phyloP scores from a whole-genome alignment of 371 early-diverging fungal genomes.

The Apophysomyces elegans region DNA sequence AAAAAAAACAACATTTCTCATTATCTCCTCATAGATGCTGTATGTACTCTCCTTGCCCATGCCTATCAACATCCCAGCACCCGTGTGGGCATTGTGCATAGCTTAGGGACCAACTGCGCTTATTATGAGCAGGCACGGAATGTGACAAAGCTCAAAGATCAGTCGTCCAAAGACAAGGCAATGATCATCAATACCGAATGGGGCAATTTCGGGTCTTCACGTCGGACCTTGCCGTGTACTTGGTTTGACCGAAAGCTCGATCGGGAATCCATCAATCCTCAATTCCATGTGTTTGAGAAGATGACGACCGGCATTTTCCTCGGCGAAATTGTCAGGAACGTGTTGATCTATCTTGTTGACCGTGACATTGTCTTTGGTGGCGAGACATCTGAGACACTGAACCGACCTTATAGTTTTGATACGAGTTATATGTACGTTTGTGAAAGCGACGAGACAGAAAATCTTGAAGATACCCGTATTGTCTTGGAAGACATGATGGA shows the following conservation, averaged over 20 bases:
- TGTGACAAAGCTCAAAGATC: constrained; percentile 69
- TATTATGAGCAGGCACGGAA: constrained; percentile 76
- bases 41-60: constrained; percentile 89
- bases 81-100: constrained; percentile 88
- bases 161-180: constrained; percentile 45
- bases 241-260: constrained; percentile 86
- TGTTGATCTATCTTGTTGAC: constrained; percentile 78
- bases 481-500: constrained; percentile 53
- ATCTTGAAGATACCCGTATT: constrained; percentile 46
- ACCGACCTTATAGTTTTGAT: constrained; percentile 73
- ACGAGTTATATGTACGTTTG: constrained; percentile 69
- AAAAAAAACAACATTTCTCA: not conserved
- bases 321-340: constrained; percentile 85
- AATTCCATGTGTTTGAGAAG: constrained; percentile 89
- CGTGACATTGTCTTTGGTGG: constrained; percentile 79
- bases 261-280: constrained; percentile 75
- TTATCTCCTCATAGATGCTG: constrained; percentile 69
- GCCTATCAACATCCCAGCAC: constrained; percentile 89
- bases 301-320: constrained; percentile 96
- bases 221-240: constrained; percentile 77
- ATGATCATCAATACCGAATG: constrained; percentile 94
- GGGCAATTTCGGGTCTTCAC: constrained; percentile 82
- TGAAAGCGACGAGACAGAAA: constrained; percentile 1
- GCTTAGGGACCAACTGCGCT: constrained; percentile 95
- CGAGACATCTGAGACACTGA: constrained; percentile 61